Conservation (phyloP, 768 basidiomycete species). For the Amanita muscaria region DNA sequence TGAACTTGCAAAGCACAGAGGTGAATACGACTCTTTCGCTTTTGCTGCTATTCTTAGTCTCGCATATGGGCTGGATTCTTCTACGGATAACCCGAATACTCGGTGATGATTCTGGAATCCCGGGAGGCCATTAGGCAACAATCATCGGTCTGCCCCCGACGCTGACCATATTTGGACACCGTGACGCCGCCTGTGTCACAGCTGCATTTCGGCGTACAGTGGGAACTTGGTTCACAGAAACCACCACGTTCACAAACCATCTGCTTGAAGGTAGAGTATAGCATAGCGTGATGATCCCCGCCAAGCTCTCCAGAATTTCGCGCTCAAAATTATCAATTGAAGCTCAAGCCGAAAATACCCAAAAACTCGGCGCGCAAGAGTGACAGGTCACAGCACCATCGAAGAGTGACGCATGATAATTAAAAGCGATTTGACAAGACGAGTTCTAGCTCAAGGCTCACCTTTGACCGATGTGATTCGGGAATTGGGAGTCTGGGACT, state of each 20-base stretch:
- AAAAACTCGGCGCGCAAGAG: conserved; percentile 1
- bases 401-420: not conserved
- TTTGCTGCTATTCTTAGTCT: too few relatives aligned
- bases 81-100: too few relatives aligned
- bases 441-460: too few relatives aligned
- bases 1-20: too few relatives aligned
- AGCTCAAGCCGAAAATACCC: not conserved
- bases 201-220: not conserved
- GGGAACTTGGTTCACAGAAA: conserved; percentile 1
- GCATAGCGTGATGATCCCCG: conserved; percentile 1
- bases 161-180: conserved; percentile 1
- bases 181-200: conserved; percentile 2
- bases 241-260: conserved; percentile 2
- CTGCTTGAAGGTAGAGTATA: conserved; percentile 3
- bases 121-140: not conserved
- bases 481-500: too few relatives aligned
- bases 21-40: too few relatives aligned
- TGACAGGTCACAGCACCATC: too few relatives aligned
- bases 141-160: conserved; percentile 1
- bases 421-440: not conserved
- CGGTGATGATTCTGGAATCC: not conserved
- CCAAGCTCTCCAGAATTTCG: not conserved
- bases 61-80: too few relatives aligned
- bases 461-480: too few relatives aligned
- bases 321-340: not conserved